Evolutionary conservation across 768 basidiomycete species (phyloP), one percentile per base, ranked within the genome.

Genomic region (Russula vinacea): DNA sequence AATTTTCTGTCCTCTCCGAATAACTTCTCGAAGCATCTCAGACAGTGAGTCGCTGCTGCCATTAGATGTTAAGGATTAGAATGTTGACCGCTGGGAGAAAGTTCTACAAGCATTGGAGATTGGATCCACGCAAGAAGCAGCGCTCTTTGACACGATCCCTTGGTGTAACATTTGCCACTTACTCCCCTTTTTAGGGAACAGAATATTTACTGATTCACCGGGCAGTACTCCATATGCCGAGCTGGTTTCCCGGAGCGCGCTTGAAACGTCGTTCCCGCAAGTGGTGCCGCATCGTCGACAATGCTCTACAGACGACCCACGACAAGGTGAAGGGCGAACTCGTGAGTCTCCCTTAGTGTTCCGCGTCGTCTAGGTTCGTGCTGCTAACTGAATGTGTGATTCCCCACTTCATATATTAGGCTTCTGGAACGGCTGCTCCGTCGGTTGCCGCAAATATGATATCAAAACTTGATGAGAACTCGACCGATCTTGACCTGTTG

Each of bases 131-230:
- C 6, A 54, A 1, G 33, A 78, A 78, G 1, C 81, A 79, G 14
- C 66, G 74, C 63, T 71, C 3, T 81, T 85, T 7, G 82, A 84
- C 60, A 60, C 67, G 22, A 62, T 75, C 35, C 72, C 74, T n/a
- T 58, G 70, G 40, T 67, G 74, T 75, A 58, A 22, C 10, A n/a
- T 42, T 73, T 71, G n/a, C 16, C 0, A 9, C 42, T 35, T 3
- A 3, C 44, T 45, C 39, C 29, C 61, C 49, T 50, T 19, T 56
- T 62, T 39, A 29, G 16, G 29, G 50, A 29, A 47, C 45, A 14
- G 17, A 35, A 7, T 35, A 32, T 57, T 66, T 5, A 59, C 51
- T 5, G 49, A 40, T 29, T 40, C 19, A 24, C 14, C 19, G 17
- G 35, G 9, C 52, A 69, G 66, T 72, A 50, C 64, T 67, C 53